A percentile compares a stretch with the other conserved stretches of the same genome.
These are phyloP conservation scores for Glycine soja DNA, from an alignment of 306 rosid species.

Conservation along the genomic window DNA sequence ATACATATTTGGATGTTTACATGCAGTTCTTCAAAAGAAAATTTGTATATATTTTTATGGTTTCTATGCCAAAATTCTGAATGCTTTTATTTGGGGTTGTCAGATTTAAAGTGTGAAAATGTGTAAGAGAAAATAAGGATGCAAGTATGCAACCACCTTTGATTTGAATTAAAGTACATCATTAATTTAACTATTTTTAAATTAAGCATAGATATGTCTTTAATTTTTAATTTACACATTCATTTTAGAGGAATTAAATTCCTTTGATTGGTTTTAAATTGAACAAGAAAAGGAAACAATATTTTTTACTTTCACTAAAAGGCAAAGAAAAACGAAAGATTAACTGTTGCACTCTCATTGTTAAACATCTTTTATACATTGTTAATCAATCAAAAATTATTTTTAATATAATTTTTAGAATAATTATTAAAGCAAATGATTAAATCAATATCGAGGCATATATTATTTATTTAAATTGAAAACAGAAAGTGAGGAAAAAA, in stretches of 20 bases:
- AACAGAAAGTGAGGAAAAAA: not conserved
- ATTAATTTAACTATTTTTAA: not conserved
- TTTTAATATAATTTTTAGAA: too few relatives aligned
- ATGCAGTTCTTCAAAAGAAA: conserved; percentile 5
- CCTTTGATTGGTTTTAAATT: too few relatives aligned
- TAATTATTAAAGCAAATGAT: too few relatives aligned
- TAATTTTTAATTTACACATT: not conserved
- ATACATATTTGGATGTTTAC: not conserved
- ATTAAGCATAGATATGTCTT: not conserved
- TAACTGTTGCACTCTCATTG: too few relatives aligned
- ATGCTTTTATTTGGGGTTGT: not conserved
- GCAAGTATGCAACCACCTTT: not conserved
- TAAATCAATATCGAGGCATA: too few relatives aligned
- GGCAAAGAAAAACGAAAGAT: too few relatives aligned
- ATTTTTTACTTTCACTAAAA: too few relatives aligned
- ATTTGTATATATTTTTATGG: not conserved
- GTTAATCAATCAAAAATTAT: too few relatives aligned
- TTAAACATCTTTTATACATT: too few relatives aligned
- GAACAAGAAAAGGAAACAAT: too few relatives aligned
- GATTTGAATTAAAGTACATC: not conserved
- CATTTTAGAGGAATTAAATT: not conserved
- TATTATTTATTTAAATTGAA: not conserved
- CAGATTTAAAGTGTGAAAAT: not conserved
- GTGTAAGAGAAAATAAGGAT: not conserved
- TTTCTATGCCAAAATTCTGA: not conserved